phyloP scores from a whole-genome alignment of 257 asterid genomes.

The Knoxia roxburghii region DNA sequence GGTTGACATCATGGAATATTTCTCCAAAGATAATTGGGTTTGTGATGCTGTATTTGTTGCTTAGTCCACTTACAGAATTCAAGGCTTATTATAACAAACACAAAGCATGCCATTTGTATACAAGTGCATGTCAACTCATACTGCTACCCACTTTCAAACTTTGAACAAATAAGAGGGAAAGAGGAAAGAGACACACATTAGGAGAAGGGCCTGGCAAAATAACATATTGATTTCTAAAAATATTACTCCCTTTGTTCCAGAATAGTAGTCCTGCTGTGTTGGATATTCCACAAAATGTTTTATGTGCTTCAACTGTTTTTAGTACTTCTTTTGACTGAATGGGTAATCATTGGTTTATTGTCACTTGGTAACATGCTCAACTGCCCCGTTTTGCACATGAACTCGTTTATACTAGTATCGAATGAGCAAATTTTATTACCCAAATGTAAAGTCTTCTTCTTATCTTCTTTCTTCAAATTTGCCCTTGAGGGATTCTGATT shows the following conservation, averaged over 20 bases:
- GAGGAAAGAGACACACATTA: neutral
- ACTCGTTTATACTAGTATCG: neutral
- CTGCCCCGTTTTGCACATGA: conserved; percentile 3
- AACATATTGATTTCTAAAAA: neutral
- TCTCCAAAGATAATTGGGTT: neutral
- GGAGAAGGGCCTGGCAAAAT: neutral
- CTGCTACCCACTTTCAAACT: too few species aligned
- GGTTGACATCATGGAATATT: neutral
- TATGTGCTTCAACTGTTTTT: neutral
- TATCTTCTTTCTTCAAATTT: neutral
- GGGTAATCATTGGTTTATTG: neutral
- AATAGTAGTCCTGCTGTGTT: too few species aligned
- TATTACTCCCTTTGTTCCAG: too few species aligned
- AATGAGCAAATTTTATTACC: neutral
- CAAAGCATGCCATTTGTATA: neutral
- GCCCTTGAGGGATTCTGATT: neutral
- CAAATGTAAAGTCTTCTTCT: neutral
- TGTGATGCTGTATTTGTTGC: too few species aligned
- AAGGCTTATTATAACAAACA: neutral
- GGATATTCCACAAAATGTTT: neutral
- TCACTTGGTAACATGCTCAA: neutral
- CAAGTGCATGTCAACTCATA: neutral
- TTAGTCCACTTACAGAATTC: neutral
- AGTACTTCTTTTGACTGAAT: neutral
- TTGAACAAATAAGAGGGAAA: too few species aligned